Evolutionary conservation across 2,329 filamentous ascomycete genomes (phyloP), one percentile per base, ranked within the genome.

Genomic region (Emmonsia crescens): DNA sequence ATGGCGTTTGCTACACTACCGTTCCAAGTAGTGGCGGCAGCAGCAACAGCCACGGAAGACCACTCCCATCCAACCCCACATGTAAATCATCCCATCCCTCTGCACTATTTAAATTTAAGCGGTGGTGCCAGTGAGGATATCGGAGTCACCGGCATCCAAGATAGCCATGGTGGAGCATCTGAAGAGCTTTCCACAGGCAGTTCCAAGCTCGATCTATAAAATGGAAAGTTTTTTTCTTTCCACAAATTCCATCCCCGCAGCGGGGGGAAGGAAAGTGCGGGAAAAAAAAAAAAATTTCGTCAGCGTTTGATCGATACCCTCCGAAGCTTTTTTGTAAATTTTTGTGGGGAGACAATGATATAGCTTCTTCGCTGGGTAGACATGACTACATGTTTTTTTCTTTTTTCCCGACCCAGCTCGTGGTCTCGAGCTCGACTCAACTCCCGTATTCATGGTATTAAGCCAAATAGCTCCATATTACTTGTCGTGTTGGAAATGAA

Each of bases 151-250:
- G 77, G 92, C 91, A 80, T 99, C 94, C 70, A 97, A 83, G 76
- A 97, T 89, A 72, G 92, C 88, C 89, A 99, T 95, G 80, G 92
- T 96, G 70, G 90, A 93, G 87, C 90, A 96, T 72, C 91, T 86
- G 89, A 96, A 99, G 77, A 99, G 89, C 85, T 97, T 97, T 84
- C 94, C 94, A 83, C 92, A 96, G 72, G 91, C 92, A 76, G 92
- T 97, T 75, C 94, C 94, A 70, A 99, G 85, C 83, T 97, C 94
- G 77, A 97, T 96, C 92, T 97, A 78, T 78, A 75, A 61, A 36
- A 65, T 67, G 66, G 71, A 64, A 75, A 67, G 85, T 84, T 69
- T 77, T 65, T n/a, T n/a, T n/a, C n/a, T n/a, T n/a, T 65, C 65
- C 55, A 44, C 38, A 57, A 33, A 19, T 29, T 31, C 36, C 36